Conservation (phyloP, 2,329 filamentous ascomycete species). For the Sphaceloma murrayae region DNA sequence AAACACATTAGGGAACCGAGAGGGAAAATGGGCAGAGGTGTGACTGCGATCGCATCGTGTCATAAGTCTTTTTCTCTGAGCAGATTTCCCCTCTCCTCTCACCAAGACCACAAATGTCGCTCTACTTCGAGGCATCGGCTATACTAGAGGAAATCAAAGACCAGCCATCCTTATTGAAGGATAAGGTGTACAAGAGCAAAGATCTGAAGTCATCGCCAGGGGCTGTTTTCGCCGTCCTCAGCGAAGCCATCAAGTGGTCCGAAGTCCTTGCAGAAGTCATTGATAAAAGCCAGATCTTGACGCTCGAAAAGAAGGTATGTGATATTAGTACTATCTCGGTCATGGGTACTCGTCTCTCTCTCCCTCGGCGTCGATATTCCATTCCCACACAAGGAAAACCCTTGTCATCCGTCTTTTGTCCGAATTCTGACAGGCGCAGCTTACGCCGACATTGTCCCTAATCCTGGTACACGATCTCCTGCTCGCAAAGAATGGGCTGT, state of each 20-base stretch:
- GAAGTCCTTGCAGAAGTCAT: conserved; percentile 78
- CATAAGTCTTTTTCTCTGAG: background rate
- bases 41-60: too few relatives aligned
- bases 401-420: background rate
- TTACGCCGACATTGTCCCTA: conserved; percentile 69
- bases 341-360: too few relatives aligned
- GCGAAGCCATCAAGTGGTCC: conserved; percentile 88
- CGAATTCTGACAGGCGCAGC: conserved; percentile 38
- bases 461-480: conserved; percentile 81
- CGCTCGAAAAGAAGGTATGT: conserved; percentile 75
- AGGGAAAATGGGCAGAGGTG: too few relatives aligned
- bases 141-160: conserved; percentile 56
- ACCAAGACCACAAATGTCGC: conserved; percentile 56
- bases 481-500: conserved; percentile 70
- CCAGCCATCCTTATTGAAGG: conserved; percentile 77
- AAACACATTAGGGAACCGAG: too few relatives aligned
- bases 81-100: background rate
- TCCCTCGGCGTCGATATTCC: too few relatives aligned
- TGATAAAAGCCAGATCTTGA: conserved; percentile 65
- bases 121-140: conserved; percentile 84
- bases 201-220: conserved; percentile 65
- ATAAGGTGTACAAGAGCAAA: conserved; percentile 67
- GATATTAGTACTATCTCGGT: conserved; percentile 15
- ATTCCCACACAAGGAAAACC: too few relatives aligned
- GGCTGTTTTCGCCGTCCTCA: conserved; percentile 77